Evolutionary conservation across 2,329 filamentous ascomycete genomes (phyloP), one percentile per base, ranked within the genome.

Genomic region (Fusarium coicis): DNA sequence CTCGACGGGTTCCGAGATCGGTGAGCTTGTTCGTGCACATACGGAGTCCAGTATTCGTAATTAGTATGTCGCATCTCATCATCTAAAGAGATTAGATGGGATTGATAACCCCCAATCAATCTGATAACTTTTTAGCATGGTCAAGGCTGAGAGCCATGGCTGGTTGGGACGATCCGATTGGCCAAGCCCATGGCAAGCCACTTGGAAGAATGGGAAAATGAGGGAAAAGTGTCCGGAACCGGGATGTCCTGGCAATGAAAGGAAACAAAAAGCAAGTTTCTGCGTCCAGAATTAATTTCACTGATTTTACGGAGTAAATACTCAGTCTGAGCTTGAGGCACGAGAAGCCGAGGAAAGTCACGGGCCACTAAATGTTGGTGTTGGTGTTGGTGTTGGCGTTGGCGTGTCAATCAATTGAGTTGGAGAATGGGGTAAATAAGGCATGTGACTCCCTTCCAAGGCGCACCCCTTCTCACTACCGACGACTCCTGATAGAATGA

Each of bases 61-160:
- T 67, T 55, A 42, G 39, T 52, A 23, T 34, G 52, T 53, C 63
- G 43, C 66, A 62, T 59, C 63, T 66, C 63, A 73, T 40, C 47
- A 63, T 47, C 36, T 44, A 39, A 64, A 63, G 44, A 77, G 76
- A 77, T 78, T 78, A 78, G 76, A 78, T 78, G 70, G 72, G 76
- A 78, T 78, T 78, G 76, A 78, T 78, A 77, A 78, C 65, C 36
- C 34, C 56, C 53, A 53, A 53, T 68, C 55, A 59, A 74, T 74
- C 71, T 74, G 71, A 72, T 74, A 74, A 74, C 54, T 59, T 52
- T 37, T 63, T 56, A n/a, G 18, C 46, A 10, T 54, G 58, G 54
- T 68, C 58, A 62, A 54, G 52, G 55, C 62, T 66, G 36, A 55
- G 34, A 50, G 43, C 60, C 65, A 62, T 36, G 60, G 42, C 60